Conservation (phyloP, 345 rosid genomes). For the Camelina neglecta region DNA sequence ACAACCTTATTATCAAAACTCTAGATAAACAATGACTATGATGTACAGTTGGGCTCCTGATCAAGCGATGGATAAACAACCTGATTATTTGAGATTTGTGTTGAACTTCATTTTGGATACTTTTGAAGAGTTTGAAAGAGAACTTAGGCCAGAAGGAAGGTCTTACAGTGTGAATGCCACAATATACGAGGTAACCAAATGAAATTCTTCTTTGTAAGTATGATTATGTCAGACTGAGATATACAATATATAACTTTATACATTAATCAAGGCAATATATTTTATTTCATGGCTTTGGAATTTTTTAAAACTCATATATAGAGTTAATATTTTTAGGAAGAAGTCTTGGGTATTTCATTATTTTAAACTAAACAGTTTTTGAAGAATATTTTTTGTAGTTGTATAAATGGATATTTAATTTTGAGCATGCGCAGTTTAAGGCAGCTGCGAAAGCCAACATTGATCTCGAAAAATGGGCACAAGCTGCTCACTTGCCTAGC, state of each 20-base stretch:
- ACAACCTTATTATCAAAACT: no score
- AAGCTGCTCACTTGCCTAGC: constrained; percentile 19
- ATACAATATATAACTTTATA: no score
- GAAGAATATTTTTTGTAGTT: not conserved
- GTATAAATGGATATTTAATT: not conserved
- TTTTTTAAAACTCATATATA: no score
- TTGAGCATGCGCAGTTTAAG: not conserved
- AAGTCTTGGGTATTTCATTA: not conserved
- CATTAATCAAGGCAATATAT: no score
- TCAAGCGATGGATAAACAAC: constrained; percentile 12
- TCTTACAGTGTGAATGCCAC: constrained; percentile 1
- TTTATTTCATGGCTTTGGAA: not conserved
- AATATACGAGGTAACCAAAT: constrained; percentile 20
- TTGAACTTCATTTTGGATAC: not conserved
- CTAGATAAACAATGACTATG: not conserved
- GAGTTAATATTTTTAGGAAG: no score
- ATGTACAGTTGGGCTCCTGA: constrained; percentile 36
- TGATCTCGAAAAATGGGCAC: constrained; percentile 12
- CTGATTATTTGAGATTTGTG: constrained; percentile 7
- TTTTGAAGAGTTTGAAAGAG: constrained; percentile 1
- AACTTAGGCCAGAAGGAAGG: constrained; percentile 8
- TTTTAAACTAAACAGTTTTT: not conserved
- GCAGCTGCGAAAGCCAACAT: not conserved
- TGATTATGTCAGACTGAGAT: not conserved
- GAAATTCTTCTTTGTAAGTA: not conserved